Evolutionary conservation across 2,329 filamentous ascomycete species (phyloP).

Genomic region (Dothistroma septosporum): DNA sequence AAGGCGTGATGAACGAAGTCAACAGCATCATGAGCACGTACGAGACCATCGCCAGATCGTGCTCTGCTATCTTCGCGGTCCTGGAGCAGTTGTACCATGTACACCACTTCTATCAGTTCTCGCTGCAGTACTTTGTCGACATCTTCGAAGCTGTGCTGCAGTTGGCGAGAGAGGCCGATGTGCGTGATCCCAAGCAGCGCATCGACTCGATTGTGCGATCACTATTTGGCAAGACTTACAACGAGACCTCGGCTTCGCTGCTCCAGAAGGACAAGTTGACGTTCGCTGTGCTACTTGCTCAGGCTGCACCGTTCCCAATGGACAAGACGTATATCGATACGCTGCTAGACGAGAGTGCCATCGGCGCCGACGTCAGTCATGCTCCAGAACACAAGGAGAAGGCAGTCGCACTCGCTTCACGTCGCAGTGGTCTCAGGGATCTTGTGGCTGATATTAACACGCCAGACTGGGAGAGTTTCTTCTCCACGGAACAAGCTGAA

Average conservation of each 20-base stretch:
- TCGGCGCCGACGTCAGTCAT: slow-evolving; percentile 74
- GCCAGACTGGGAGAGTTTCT: slow-evolving; percentile 74
- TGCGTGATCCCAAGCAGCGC: slow-evolving; percentile 54
- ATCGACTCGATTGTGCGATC: slow-evolving; percentile 88
- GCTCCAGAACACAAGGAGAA: slow-evolving; percentile 61
- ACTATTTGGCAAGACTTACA: slow-evolving; percentile 86
- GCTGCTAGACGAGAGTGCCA: slow-evolving; percentile 72
- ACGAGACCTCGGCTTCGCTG: slow-evolving; percentile 86
- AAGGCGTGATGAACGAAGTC: slow-evolving; percentile 97
- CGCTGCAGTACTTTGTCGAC: slow-evolving; percentile 93
- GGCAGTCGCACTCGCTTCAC: slow-evolving; percentile 63
- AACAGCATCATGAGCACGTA: slow-evolving; percentile 95
- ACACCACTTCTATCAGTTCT: slow-evolving; percentile 99
- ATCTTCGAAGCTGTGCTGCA: slow-evolving; percentile 93
- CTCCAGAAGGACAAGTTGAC: slow-evolving; percentile 93
- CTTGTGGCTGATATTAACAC: slow-evolving; percentile 60
- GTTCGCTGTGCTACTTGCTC: slow-evolving; percentile 87
- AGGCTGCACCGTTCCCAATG: slow-evolving; percentile 94
- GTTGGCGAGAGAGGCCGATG: slow-evolving; percentile 71
- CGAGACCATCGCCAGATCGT: slow-evolving; percentile 85
- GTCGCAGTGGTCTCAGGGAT: slow-evolving; percentile 69
- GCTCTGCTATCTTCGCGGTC: slow-evolving; percentile 95
- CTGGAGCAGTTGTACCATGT: slow-evolving; percentile 96
- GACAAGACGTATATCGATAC: slow-evolving; percentile 83
- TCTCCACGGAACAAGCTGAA: slow-evolving; percentile 81